Base-by-base conservation (phyloP, 1,284 basidiomycete genomes). In the Lentinula novae-zelandiae region DNA sequence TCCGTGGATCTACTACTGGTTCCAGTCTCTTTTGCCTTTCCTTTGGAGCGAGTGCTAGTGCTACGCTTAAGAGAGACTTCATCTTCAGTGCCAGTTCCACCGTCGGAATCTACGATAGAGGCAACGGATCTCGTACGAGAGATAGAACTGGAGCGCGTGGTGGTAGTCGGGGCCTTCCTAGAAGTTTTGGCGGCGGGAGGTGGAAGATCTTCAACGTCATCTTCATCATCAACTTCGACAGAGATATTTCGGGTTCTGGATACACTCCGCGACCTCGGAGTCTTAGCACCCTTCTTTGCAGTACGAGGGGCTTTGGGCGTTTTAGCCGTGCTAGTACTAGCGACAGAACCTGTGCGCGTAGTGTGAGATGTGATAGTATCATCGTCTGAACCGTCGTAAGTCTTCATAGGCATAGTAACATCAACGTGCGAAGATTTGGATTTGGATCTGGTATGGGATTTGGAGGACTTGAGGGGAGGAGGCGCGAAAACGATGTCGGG, bases 311-410 rank as follows among this genome's bases (percentile, higher is more conserved):
- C 67, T 38, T 64, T 50, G 0, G 71, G 67, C 2, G 70, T 71
- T 64, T 72, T 68, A 6, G 58, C 69, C 1, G 67, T 71, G n/a
- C 52, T 61, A 13, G 63, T 57, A 38, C 57, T 63, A 17, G 64
- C 60, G 57, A 60, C 63, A 60, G 57, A 58, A 22, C 42, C 3
- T 65, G 64, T 44, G 57, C 62, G 15, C 63, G 62, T 53, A 27
- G 62, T 54, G 38, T 69, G 69, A 2, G 68, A 68, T n/a, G 67
- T 63, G 9, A 67, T 68, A 12, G 71, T 70, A 31, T 62, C 62
- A 51, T 70, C 68, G 13, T 73, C 75, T 52, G 78, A 76, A 49
- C 70, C 64, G 3, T 67, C 72, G 65, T 76, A 76, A 8, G 70
- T 71, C 2, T 72, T 71, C 57, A 73, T 65, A n/a, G 73, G 20